Evolutionary conservation across 176 grass and related monocot genomes (phyloP).

Genomic region (Oryza glaberrima): DNA sequence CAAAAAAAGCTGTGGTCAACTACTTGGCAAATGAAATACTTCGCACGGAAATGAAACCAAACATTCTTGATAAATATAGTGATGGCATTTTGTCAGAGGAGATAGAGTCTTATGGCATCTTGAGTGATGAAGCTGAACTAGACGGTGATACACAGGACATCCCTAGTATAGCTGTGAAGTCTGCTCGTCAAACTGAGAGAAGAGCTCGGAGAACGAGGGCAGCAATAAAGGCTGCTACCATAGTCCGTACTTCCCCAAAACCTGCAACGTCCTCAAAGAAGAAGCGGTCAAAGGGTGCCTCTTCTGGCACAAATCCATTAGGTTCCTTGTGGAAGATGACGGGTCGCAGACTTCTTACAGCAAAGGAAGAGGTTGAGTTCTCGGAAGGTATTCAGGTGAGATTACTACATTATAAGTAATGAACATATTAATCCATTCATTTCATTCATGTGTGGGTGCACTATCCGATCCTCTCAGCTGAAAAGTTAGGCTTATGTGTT

Average conservation of each 20-base stretch:
- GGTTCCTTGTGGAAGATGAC: slow-evolving; percentile 65
- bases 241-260: slow-evolving; percentile 24
- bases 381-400: slow-evolving; percentile 67
- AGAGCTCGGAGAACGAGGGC: slow-evolving; percentile 60
- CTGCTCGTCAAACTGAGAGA: slow-evolving; percentile 59
- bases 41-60: slow-evolving; percentile 35
- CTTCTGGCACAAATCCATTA: slow-evolving; percentile 61
- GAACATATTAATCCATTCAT: not conserved
- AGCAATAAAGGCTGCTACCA: slow-evolving; percentile 43
- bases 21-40: slow-evolving; percentile 49
- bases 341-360: slow-evolving; percentile 59
- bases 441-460: slow-evolving; percentile 2
- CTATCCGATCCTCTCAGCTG: slow-evolving; percentile 6
- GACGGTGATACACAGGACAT: slow-evolving; percentile 19
- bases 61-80: slow-evolving; percentile 26
- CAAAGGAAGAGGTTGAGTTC: slow-evolving; percentile 66
- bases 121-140: slow-evolving; percentile 20
- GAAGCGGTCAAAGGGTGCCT: slow-evolving; percentile 44
- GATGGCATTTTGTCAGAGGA: slow-evolving; percentile 28
- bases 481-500: not conserved
- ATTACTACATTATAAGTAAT: slow-evolving; percentile 17
- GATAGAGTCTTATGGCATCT: slow-evolving; percentile 31
- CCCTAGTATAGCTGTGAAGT: slow-evolving; percentile 57
- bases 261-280: slow-evolving; percentile 42
- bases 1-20: slow-evolving; percentile 24